Base-by-base conservation (phyloP, 108 stramenopile genomes). In the Mayamaea pseudoterrestris region DNA sequence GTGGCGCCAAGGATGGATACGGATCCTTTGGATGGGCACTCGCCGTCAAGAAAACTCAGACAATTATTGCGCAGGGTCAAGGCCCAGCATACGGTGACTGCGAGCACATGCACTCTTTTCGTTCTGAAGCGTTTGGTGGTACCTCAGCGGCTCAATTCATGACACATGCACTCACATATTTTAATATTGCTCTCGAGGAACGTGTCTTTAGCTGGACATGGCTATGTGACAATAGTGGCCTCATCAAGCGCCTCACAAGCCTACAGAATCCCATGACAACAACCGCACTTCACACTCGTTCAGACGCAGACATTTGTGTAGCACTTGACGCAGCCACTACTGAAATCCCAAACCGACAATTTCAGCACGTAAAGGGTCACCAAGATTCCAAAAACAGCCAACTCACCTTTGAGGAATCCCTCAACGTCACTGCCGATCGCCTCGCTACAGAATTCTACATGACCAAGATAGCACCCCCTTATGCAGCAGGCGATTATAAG, bases 281-380 rank as follows among this genome's bases (percentile, higher is more conserved):
- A 5, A 14, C 37, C 3, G 16, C 16, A 5, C 37, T 14, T 18
- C 37, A 39, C 16, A 5, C 20, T 3, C 3, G 20, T 18, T 20
- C 37, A 39, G 37, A 39, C 8, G 20, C 4, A 5, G 37, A 39
- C 37, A 39, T 39, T 20, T 6, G 16, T 3, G 18, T 6, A 4
- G 18, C 20, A 6, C 37, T 39, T 4, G 20, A 39, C 20, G 5
- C 16, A 20, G 18, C 20, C 18, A 20, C 32, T 11, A 8, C 32
- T 11, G 20, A 14, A 6, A 18, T 3, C 16, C 8, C 37, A 8
- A 6, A 39, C 3, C 3, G 20, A 14, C 16, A 6, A 6, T 20
- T 20, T 11, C 32, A 26, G 13, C 47, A 47, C 28, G 47, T 47
- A 2, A 47, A 27, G 16, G 47, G 47, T 16, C 47, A 47, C 27